These are phyloP conservation scores for Daedaleopsis sinensis DNA, from an alignment of 768 basidiomycete genomes.

Conservation along the genomic window DNA sequence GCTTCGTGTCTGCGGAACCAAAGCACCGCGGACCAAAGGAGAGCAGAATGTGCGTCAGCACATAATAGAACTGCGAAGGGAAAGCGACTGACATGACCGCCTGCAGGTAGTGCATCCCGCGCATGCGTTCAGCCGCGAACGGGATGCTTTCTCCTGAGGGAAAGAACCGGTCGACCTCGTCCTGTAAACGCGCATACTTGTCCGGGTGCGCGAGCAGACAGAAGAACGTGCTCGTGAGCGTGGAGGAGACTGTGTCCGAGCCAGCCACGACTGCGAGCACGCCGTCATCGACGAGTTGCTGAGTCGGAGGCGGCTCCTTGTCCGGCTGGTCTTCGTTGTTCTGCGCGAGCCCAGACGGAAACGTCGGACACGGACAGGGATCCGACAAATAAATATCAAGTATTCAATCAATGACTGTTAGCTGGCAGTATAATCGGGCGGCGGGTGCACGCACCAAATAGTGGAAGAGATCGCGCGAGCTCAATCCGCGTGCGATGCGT, in stretches of 20 bases:
- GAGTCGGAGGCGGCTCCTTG: constrained; percentile 4
- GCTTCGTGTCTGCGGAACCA: neutral
- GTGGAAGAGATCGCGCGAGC: constrained; percentile 40
- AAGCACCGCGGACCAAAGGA: neutral
- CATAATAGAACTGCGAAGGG: neutral
- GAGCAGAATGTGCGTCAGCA: neutral
- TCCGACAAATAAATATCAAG: no score
- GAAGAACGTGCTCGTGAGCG: constrained; percentile 28
- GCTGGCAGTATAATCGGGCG: no score
- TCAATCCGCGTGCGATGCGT: constrained; percentile 25
- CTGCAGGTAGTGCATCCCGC: constrained; percentile 35
- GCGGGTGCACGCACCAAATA: constrained; percentile 39
- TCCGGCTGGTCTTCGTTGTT: constrained; percentile 19
- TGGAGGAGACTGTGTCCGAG: constrained; percentile 31
- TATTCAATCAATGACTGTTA: no score
- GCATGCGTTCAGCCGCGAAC: constrained; percentile 21
- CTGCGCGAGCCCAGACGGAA: constrained; percentile 43
- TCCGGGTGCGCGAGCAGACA: constrained; percentile 24
- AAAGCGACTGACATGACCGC: constrained; percentile 34
- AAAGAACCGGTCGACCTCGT: constrained; percentile 29
- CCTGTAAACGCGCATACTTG: constrained; percentile 19
- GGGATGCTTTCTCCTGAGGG: constrained; percentile 22
- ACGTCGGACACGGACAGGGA: no score
- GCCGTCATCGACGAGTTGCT: constrained; percentile 17
- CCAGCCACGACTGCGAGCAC: constrained; percentile 31